Evolutionary conservation across 2,329 filamentous ascomycete genomes (phyloP).

Genomic region (Neobulgaria alba): DNA sequence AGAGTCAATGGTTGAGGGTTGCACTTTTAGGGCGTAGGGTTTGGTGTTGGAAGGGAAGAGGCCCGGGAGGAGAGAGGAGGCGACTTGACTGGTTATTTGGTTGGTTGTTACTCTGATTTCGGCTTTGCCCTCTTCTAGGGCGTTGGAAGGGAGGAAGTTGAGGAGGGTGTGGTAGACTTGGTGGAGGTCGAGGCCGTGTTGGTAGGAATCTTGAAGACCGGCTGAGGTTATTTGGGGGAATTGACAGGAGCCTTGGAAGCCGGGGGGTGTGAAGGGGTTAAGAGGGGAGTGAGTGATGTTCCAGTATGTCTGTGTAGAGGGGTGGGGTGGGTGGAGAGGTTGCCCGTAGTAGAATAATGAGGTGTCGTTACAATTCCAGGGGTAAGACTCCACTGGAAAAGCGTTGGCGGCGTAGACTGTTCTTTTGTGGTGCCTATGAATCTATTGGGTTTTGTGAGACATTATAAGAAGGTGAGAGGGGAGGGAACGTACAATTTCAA

Average conservation of each 20-base stretch:
- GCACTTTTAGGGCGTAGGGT: conserved; percentile 40
- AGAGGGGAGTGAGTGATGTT: conserved; percentile 48
- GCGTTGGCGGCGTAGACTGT: conserved; percentile 72
- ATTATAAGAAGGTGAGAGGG: too few species aligned
- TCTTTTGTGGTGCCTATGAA: conserved; percentile 78
- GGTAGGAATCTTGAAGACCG: conserved; percentile 65
- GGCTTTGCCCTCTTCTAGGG: conserved; percentile 39
- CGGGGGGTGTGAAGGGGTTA: conserved; percentile 59
- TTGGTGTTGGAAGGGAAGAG: conserved; percentile 47
- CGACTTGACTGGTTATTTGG: conserved; percentile 73
- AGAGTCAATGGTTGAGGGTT: conserved; percentile 55
- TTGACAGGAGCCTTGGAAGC: conserved; percentile 66
- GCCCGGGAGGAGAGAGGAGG: conserved; percentile 62
- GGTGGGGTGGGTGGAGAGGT: conserved; percentile 40
- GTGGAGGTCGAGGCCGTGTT: conserved; percentile 69
- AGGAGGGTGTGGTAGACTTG: conserved; percentile 67
- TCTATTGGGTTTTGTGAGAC: too few species aligned
- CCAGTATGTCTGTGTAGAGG: conserved; percentile 55
- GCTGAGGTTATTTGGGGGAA: conserved; percentile 71
- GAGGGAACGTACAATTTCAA: conserved; percentile 56
- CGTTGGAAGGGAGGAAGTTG: conserved; percentile 50
- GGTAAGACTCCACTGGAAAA: conserved; percentile 64
- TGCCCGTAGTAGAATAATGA: conserved; percentile 62
- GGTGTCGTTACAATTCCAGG: conserved; percentile 65
- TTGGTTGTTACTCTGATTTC: conserved; percentile 72